Evolutionary conservation across 1,284 basidiomycete genomes (phyloP).

Genomic region (Boletus semigastroideus): DNA sequence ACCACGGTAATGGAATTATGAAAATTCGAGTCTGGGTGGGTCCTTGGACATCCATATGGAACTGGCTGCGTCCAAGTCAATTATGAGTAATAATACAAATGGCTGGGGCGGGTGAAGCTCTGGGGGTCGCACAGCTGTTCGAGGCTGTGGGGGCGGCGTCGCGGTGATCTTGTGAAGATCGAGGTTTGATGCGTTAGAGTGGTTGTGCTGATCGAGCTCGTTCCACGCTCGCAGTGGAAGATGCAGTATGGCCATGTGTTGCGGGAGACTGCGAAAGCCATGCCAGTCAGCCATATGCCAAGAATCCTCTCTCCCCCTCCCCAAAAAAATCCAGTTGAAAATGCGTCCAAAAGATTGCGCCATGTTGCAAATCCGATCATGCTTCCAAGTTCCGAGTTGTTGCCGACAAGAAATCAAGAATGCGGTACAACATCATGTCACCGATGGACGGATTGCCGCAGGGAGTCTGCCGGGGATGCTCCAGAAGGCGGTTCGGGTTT

Average conservation of each 20-base stretch:
- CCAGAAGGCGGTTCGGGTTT: constrained; percentile 45
- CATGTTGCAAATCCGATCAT: constrained; percentile 30
- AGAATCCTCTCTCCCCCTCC: constrained; percentile 15
- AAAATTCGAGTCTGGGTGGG: constrained; percentile 18
- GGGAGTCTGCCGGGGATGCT: constrained; percentile 29
- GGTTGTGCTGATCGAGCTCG: constrained; percentile 17
- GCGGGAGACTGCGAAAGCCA: constrained; percentile 8
- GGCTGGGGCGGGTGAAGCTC: constrained; percentile 10
- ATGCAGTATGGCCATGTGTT: constrained; percentile 8
- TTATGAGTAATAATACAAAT: constrained; percentile 39
- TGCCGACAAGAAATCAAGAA: constrained; percentile 35
- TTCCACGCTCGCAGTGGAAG: constrained; percentile 28
- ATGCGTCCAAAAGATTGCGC: constrained; percentile 28
- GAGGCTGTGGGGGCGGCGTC: constrained; percentile 19
- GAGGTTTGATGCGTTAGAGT: constrained; percentile 12
- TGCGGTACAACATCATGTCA: constrained; percentile 13
- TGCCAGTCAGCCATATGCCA: constrained; percentile 19
- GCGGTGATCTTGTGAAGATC: constrained; percentile 29
- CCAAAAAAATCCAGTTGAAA: constrained; percentile 28
- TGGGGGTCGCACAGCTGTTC: constrained; percentile 17
- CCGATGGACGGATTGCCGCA: constrained; percentile 35
- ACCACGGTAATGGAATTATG: constrained; percentile 19
- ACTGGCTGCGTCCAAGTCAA: constrained; percentile 22
- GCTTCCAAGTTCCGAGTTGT: constrained; percentile 25
- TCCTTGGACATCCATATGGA: constrained; percentile 23